Percentiles rank a stretch among this genome's conserved stretches.
These are phyloP conservation scores for Fusarium sp. DNA, from an alignment of 2,329 filamentous ascomycete species.

Conservation along the genomic window DNA sequence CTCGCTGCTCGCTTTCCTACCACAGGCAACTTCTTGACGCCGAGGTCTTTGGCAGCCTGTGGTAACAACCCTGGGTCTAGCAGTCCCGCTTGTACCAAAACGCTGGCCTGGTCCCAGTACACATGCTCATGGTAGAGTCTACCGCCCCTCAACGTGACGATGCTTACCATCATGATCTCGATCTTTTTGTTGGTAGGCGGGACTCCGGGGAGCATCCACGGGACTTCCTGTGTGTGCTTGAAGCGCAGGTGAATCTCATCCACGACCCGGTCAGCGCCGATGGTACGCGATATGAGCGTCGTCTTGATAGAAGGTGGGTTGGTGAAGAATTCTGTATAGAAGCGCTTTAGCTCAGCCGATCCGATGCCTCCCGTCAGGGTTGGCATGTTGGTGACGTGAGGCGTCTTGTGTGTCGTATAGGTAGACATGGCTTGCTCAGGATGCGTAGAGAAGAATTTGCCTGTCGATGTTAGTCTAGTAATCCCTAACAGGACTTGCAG, in stretches of 20 bases:
- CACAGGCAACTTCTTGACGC: constrained; percentile 53
- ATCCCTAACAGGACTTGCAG: rapidly evolving
- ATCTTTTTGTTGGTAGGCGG: constrained; percentile 65
- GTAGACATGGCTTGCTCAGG: constrained; percentile 72
- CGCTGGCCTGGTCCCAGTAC: constrained; percentile 73
- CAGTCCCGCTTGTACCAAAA: constrained; percentile 69
- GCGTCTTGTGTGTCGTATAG: constrained; percentile 68
- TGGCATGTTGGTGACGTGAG: constrained; percentile 77
- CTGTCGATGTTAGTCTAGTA: constrained; percentile 33
- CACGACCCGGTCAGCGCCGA: constrained; percentile 73
- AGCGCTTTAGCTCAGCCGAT: constrained; percentile 66
- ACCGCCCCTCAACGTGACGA: constrained; percentile 70
- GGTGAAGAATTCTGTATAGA: constrained; percentile 74
- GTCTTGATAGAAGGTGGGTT: constrained; percentile 71
- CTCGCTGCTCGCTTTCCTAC: constrained; percentile 55
- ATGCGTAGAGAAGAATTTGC: constrained; percentile 68
- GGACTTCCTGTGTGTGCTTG: constrained; percentile 67
- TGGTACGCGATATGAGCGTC: constrained; percentile 72
- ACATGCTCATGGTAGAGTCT: constrained; percentile 73
- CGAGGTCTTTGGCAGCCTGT: constrained; percentile 48
- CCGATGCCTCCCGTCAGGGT: constrained; percentile 75
- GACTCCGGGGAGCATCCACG: constrained; percentile 72
- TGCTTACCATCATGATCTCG: constrained; percentile 67
- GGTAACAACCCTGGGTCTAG: constrained; percentile 58
- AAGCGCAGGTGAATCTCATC: constrained; percentile 72